Evolutionary conservation across 768 basidiomycete species (phyloP), one percentile per base, ranked within the genome.

Genomic region (Thelephora ganbajun): DNA sequence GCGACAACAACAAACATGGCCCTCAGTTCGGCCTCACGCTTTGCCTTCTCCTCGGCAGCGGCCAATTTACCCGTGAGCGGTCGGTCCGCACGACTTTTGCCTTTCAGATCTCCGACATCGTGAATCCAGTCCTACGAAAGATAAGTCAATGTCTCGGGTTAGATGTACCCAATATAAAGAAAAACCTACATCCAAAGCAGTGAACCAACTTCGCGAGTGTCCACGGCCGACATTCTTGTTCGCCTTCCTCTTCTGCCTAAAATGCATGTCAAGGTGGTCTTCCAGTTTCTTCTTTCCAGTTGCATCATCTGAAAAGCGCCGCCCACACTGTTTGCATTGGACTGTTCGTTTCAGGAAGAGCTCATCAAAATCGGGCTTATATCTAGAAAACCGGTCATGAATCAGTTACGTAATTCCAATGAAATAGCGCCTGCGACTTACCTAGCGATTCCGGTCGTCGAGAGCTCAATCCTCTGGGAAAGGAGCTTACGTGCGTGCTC

Each of bases 191-290:
- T 93, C 87, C 50, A 79, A 68, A 52, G 74, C 69, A 46, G 87
- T 71, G 50, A 92, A 88, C 93, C 93, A 97, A 56, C 84, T 83
- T 20, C 94, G 75, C 56, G 83, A 87, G 55, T 91, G 82, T 34
- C 90, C 91, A 50, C 94, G 74, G 0, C 87, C 90, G 14, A 76
- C 65, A 36, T 79, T 80, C 61, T 84, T 82, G 57, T 71, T 79
- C 22, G 81, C 79, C 62, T 85, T 86, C 50, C 83, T 76, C 58
- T 97, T 98, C 61, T 94, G 84, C 60, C 81, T 74, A 67, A 96
- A 97, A 63, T 99, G 94, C 83, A 88, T 85, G 61, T 99, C 94
- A 56, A 98, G 72, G 60, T 99, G 96, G 49, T 81, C 77, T 56
- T 93, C 77, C 71, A 92, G 73, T 35, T 67, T 70, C 60, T 79